Conservation (phyloP, 164 flowering plant genomes). For the Hamamelis virginiana region DNA sequence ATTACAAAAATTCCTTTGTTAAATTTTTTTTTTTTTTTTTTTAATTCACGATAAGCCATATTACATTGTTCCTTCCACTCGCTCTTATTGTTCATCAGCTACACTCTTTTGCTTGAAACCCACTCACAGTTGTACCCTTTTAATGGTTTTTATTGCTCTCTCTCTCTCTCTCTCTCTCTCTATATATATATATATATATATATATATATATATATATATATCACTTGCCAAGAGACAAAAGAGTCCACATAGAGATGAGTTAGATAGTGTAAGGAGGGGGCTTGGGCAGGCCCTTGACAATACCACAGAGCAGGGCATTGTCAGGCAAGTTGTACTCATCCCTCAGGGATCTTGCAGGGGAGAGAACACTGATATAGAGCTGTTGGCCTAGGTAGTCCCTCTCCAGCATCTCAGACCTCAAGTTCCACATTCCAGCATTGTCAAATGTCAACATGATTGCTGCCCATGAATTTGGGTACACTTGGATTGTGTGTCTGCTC, state of each 20-base stretch:
- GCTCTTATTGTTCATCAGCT: too few species aligned
- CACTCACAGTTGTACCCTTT: too few species aligned
- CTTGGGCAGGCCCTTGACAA: conserved; percentile 37
- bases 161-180: too few species aligned
- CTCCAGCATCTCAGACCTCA: conserved; percentile 50
- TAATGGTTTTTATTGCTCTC: too few species aligned
- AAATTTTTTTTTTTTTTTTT: too few species aligned
- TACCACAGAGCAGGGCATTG: conserved; percentile 36
- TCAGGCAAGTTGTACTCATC: conserved; percentile 64
- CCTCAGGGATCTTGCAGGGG: conserved; percentile 49
- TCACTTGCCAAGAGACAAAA: too few species aligned
- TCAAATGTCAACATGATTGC: conserved; percentile 56
- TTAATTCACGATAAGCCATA: too few species aligned
- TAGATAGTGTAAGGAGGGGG: conserved; percentile 34
- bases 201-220: background rate
- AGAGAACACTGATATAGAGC: conserved; percentile 49
- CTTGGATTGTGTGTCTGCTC: conserved; percentile 56
- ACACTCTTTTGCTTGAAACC: too few species aligned
- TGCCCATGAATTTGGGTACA: conserved; percentile 66
- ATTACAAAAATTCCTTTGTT: too few species aligned
- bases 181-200: background rate
- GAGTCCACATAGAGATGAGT: too few species aligned
- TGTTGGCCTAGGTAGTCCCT: conserved; percentile 60
- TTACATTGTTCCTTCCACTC: too few species aligned
- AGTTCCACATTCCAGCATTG: conserved; percentile 69